A percentile compares a stretch with the other conserved stretches of the same genome.
Conservation (phyloP, 2,329 filamentous ascomycete genomes). For the Calonectria montana region DNA sequence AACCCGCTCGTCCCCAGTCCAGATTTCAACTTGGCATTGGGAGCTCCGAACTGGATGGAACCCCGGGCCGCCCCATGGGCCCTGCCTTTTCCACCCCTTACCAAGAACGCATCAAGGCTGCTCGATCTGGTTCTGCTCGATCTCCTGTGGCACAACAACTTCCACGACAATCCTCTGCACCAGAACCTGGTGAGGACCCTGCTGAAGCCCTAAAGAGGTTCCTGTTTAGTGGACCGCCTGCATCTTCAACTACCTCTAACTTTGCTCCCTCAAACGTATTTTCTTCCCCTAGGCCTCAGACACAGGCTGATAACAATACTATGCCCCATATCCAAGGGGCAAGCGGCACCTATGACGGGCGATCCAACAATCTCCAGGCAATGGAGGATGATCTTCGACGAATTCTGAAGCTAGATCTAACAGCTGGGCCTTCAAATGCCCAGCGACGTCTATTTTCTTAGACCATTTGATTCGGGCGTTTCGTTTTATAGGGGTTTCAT, state of each 20-base stretch:
- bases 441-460: constrained; percentile 43
- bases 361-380: constrained; percentile 52
- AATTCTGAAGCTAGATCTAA: constrained; percentile 59
- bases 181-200: constrained; percentile 43
- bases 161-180: constrained; percentile 22
- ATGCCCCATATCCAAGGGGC: constrained; percentile 22
- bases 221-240: constrained; percentile 58
- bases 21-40: constrained; percentile 42
- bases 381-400: constrained; percentile 67
- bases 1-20: constrained; percentile 38
- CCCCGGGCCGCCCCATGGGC: constrained; percentile 65
- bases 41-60: constrained; percentile 71
- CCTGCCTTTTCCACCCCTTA: constrained; percentile 77
- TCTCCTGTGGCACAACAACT: constrained; percentile 26
- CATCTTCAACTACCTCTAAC: constrained; percentile 29
- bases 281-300: constrained; percentile 32
- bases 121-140: constrained; percentile 51
- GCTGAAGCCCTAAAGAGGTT: constrained; percentile 68
- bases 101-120: constrained; percentile 69
- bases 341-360: constrained; percentile 19
- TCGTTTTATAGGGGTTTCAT: constrained; percentile 31
- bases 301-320: constrained; percentile 20
- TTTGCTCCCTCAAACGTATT: constrained; percentile 30
- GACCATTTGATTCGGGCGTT: constrained; percentile 25
- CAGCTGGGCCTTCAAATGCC: constrained; percentile 37